A percentile compares a stretch with the other conserved stretches of the same genome.
These are phyloP conservation scores for Thermothielavioides terrestris DNA, from an alignment of 495 filamentous ascomycete genomes.

Conservation along the genomic window DNA sequence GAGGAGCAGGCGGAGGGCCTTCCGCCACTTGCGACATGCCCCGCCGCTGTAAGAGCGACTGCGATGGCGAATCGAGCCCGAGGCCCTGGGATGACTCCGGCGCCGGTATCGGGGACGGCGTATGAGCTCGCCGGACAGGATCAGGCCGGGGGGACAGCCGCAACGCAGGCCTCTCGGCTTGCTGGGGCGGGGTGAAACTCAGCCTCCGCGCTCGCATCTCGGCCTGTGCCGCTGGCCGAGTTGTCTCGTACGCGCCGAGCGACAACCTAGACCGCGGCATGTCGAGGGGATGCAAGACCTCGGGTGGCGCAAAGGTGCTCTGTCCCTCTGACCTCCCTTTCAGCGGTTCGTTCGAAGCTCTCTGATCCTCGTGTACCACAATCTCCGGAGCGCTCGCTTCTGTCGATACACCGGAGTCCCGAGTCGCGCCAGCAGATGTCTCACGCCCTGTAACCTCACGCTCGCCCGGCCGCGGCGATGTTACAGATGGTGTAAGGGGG, in stretches of 20 bases:
- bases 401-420: background rate
- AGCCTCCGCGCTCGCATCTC: constrained; percentile 9
- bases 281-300: background rate
- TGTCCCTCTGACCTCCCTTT: background rate
- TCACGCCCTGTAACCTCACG: background rate
- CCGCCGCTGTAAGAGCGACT: constrained; percentile 34
- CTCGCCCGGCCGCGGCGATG: constrained; percentile 10
- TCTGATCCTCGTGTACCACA: background rate
- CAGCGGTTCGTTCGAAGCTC: background rate
- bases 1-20: constrained; percentile 54
- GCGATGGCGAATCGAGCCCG: constrained; percentile 19
- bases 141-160: constrained; percentile 9
- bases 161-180: constrained; percentile 4
- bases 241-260: constrained; percentile 13
- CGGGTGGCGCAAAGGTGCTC: background rate
- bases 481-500: constrained; percentile 21
- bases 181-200: constrained; percentile 18
- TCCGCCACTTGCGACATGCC: constrained; percentile 51
- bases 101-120: constrained; percentile 18
- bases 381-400: background rate
- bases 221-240: background rate
- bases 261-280: constrained; percentile 19
- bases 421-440: background rate
- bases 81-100: constrained; percentile 24
- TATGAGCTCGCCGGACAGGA: constrained; percentile 15